phyloP scores from a whole-genome alignment of 345 rosid genomes.

The Brassica nigra region DNA sequence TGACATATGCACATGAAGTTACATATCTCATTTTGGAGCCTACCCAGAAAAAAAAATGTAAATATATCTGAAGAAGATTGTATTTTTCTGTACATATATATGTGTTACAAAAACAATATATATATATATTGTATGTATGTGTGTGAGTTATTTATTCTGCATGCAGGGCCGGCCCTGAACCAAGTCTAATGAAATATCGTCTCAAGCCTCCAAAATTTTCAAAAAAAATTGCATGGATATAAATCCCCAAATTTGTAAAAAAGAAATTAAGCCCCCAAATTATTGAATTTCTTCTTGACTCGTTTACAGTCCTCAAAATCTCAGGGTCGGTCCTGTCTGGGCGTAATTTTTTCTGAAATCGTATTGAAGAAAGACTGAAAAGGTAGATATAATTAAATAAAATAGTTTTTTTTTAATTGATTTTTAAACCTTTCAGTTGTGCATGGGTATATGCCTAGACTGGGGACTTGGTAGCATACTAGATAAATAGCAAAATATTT shows the following conservation, averaged over 20 bases:
- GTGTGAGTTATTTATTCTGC: neutral
- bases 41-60: neutral
- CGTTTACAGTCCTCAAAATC: too few species aligned
- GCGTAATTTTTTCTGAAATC: neutral
- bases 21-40: neutral
- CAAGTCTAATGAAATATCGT: too few species aligned
- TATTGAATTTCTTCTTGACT: too few species aligned
- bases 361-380: neutral
- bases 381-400: neutral
- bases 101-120: neutral
- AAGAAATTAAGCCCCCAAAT: too few species aligned
- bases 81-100: neutral
- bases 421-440: neutral
- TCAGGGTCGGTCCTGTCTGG: too few species aligned
- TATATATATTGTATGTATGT: neutral
- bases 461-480: neutral
- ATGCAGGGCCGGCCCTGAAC: too few species aligned
- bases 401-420: neutral
- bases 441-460: neutral
- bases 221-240: too few species aligned
- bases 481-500: neutral
- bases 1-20: constrained; percentile 12
- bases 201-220: too few species aligned
- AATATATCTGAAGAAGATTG: neutral
- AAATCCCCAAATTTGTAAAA: too few species aligned